Percentiles rank a stretch among this genome's conserved stretches.
Conservation (phyloP, 768 basidiomycete genomes). For the Porpolomopsis calyptriformis region DNA sequence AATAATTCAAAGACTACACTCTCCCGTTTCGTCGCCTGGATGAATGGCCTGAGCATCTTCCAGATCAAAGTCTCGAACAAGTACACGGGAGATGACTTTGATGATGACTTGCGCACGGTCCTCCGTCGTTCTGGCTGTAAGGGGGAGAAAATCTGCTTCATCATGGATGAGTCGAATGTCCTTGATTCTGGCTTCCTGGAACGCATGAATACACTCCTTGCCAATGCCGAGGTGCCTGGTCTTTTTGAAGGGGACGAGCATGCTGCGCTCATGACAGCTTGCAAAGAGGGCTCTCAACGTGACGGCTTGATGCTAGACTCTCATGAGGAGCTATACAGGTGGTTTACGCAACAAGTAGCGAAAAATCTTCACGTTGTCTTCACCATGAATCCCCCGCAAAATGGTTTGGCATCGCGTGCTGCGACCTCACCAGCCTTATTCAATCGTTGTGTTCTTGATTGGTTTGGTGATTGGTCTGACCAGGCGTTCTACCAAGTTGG, state of each 20-base stretch:
- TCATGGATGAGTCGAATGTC: constrained; percentile 99
- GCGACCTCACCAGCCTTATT: constrained; percentile 97
- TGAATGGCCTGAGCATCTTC: constrained; percentile 98
- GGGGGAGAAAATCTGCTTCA: constrained; percentile 98
- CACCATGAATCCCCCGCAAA: constrained; percentile 98
- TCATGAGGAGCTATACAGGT: constrained; percentile 92
- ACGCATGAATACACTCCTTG: constrained; percentile 98
- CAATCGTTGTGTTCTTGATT: constrained; percentile 98
- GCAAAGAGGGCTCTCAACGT: constrained; percentile 98
- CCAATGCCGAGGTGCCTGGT: constrained; percentile 99
- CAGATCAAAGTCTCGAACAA: constrained; percentile 99
- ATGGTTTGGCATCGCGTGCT: constrained; percentile 89
- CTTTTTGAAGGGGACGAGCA: constrained; percentile 99
- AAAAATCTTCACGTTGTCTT: constrained; percentile 98
- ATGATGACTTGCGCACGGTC: constrained; percentile 92
- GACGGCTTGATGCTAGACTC: constrained; percentile 98
- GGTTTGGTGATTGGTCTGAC: constrained; percentile 99
- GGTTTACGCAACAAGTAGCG: constrained; percentile 98
- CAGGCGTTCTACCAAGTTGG: constrained; percentile 98
- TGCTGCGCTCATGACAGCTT: constrained; percentile 95
- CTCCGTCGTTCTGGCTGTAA: constrained; percentile 95
- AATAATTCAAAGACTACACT: constrained; percentile 67
- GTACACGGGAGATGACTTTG: constrained; percentile 97
- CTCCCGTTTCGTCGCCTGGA: constrained; percentile 98
- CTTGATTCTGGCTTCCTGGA: constrained; percentile 98